Evolutionary conservation across 2,329 filamentous ascomycete genomes (phyloP), one percentile per base, ranked within the genome.

Genomic region (Neurospora sp.): DNA sequence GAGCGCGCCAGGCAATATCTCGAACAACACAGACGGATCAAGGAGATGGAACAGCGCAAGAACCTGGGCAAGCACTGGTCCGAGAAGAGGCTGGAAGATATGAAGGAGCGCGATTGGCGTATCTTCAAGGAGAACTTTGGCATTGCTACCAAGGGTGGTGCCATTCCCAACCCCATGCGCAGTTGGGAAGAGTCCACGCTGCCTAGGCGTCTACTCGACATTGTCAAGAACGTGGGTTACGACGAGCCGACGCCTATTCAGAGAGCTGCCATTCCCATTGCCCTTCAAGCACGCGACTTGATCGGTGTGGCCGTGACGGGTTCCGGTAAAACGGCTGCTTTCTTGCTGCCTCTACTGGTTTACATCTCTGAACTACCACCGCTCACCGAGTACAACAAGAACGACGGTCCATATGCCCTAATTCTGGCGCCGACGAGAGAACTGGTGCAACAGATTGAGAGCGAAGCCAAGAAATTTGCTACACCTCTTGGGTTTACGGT

Each of bases 111-210:
- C 79, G 96, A 99, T 81, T 99, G 96, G 96, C 92, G 96, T 78
- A 98, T 99, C 76, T 97, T 99, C 88, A 99, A 98, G 82, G 96
- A 98, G 80, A 94, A 99, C 80, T 98, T 97, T 82, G 96, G 96
- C 75, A 99, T 99, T 78, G 86, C 91, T 52, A 97, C 93, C 8
- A 98, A 97, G 80, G 96, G 96, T 70, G 95, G 95, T 62, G 86
- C 87, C 36, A 93, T 98, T 69, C 96, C 96, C 0, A 95, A 98
- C 76, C 96, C 96, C 0, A 98, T 99, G 94, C 93, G 96, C 67
- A 93, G 86, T 75, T 99, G 96, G 96, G 78, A 87, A 66, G 96
- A 99, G 80, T 97, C 94, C 3, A 86, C 85, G 6, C 84, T 99
- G 46, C 94, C 96, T 3, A 85, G 87, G 71, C 86, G 88, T 1